These are phyloP conservation scores for Emergomyces orientalis DNA, from an alignment of 2,329 filamentous ascomycete genomes.

Conservation along the genomic window DNA sequence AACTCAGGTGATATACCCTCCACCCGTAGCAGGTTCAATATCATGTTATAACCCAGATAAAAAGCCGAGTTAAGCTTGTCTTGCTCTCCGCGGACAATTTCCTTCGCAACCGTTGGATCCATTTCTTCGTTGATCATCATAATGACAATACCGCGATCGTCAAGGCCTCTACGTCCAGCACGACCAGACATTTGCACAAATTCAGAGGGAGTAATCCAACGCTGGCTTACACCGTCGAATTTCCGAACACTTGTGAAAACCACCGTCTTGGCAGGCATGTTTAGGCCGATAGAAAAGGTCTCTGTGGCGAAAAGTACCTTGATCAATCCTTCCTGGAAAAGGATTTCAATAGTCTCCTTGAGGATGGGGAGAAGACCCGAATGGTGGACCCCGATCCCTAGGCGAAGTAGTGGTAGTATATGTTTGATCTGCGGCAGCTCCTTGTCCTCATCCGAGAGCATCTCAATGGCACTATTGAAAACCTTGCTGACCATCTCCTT, in stretches of 20 bases:
- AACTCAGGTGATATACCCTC: conserved; percentile 98
- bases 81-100: conserved; percentile 91
- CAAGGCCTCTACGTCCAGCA: conserved; percentile 90
- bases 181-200: conserved; percentile 99
- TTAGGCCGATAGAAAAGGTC: conserved; percentile 95
- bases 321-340: conserved; percentile 96
- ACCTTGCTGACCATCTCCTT: conserved; percentile 91
- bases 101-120: conserved; percentile 85
- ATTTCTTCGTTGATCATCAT: conserved; percentile 99
- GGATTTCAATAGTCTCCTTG: conserved; percentile 97
- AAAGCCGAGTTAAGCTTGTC: conserved; percentile 97
- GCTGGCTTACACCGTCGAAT: conserved; percentile 71
- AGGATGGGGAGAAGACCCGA: conserved; percentile 89
- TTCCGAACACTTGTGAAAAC: conserved; percentile 97
- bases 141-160: conserved; percentile 96
- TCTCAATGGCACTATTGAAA: conserved; percentile 86
- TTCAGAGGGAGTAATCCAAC: conserved; percentile 86
- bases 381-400: conserved; percentile 95
- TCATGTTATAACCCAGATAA: conserved; percentile 98
- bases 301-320: conserved; percentile 97
- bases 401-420: conserved; percentile 75
- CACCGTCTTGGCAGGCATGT: conserved; percentile 98
- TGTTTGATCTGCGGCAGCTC: conserved; percentile 82
- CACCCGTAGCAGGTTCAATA: conserved; percentile 91
- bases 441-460: conserved; percentile 83